phyloP scores from a whole-genome alignment of 129 eudicot species.

The Dittrichia graveolens region DNA sequence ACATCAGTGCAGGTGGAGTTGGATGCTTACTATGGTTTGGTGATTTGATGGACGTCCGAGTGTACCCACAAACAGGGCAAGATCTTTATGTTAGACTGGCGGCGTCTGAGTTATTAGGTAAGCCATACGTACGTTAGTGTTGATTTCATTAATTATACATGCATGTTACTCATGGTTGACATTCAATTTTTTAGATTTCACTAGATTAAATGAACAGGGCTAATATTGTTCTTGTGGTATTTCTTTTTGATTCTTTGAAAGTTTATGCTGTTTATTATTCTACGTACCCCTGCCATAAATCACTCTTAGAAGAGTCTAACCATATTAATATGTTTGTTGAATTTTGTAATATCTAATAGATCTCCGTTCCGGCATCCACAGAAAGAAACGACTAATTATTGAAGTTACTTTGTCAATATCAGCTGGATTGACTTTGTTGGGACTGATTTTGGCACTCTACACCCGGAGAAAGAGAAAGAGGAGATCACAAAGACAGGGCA shows the following conservation, averaged over 20 bases:
- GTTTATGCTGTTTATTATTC: no score
- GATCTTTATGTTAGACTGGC: conserved; percentile 39
- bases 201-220: no score
- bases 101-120: conserved; percentile 25
- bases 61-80: conserved; percentile 35
- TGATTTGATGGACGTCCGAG: conserved; percentile 28
- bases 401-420: conserved; percentile 19
- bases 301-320: neutral
- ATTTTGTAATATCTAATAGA: neutral
- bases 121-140: neutral
- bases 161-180: no score
- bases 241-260: no score
- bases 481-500: conserved; percentile 22
- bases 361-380: conserved; percentile 1
- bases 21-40: conserved; percentile 54
- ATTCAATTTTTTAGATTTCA: no score
- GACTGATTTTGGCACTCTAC: conserved; percentile 32
- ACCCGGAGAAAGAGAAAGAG: conserved; percentile 28
- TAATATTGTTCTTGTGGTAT: no score
- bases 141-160: no score
- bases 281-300: no score
- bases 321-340: neutral
- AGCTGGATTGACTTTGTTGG: conserved; percentile 22
- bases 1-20: conserved; percentile 34
- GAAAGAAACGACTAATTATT: conserved; percentile 25